Evolutionary conservation across 805 yeast genomes (phyloP).

Genomic region (Debaryomyces tyrocola): DNA sequence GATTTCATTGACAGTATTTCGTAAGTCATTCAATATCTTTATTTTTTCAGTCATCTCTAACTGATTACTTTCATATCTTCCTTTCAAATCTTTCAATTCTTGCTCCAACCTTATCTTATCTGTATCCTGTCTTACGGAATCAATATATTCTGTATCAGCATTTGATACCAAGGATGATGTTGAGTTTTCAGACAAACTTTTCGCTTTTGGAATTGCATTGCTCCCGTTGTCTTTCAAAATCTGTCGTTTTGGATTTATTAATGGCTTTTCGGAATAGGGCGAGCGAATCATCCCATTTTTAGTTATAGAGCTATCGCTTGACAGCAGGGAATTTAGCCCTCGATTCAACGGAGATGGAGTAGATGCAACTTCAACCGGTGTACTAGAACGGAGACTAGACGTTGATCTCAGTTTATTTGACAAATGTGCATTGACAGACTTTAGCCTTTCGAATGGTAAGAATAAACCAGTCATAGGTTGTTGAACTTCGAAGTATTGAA

Average conservation of each 20-base stretch:
- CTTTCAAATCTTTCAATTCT: slow-evolving; percentile 20
- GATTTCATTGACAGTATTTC: slow-evolving; percentile 47
- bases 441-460: slow-evolving; percentile 53
- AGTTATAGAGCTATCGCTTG: not conserved
- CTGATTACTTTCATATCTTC: slow-evolving; percentile 22
- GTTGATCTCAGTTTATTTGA: not conserved
- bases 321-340: not conserved
- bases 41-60: slow-evolving; percentile 42
- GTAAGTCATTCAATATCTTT: slow-evolving; percentile 48
- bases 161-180: not conserved
- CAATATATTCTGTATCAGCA: not conserved
- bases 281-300: not conserved
- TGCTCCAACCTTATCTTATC: slow-evolving; percentile 9
- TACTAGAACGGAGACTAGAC: not conserved
- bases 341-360: slow-evolving; percentile 6
- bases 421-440: slow-evolving; percentile 33
- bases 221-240: not conserved
- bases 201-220: not conserved
- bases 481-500: slow-evolving; percentile 63
- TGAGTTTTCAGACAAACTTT: not conserved
- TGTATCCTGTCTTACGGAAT: not conserved
- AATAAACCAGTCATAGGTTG: slow-evolving; percentile 74
- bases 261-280: not conserved
- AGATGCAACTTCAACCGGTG: not conserved
- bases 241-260: not conserved